A percentile compares a stretch with the other conserved stretches of the same genome.
Conservation (phyloP, 768 basidiomycete species). For the Lactifluus hygrophoroides region DNA sequence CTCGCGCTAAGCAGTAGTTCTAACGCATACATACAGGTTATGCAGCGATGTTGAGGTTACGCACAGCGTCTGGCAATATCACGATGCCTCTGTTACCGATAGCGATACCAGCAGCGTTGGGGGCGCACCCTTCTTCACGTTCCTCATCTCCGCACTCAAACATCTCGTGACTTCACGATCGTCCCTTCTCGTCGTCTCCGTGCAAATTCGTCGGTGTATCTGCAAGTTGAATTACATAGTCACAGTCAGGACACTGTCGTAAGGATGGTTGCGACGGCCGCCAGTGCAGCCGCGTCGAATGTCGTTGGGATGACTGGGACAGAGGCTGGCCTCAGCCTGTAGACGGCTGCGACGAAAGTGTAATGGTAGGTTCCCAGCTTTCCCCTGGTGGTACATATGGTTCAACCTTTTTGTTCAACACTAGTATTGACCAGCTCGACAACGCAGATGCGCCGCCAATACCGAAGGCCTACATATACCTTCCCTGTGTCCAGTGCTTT, state of each 20-base stretch:
- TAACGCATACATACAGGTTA: background rate
- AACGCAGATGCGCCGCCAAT: slow-evolving; percentile 92
- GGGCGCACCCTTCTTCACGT: slow-evolving; percentile 64
- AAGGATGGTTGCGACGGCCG: slow-evolving; percentile 76
- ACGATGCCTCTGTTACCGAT: slow-evolving; percentile 27
- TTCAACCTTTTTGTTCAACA: background rate
- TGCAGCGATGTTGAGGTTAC: slow-evolving; percentile 17
- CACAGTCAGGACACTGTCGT: slow-evolving; percentile 61
- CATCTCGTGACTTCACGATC: slow-evolving; percentile 90
- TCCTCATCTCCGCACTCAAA: slow-evolving; percentile 76
- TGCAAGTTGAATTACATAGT: slow-evolving; percentile 36
- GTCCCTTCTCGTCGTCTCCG: slow-evolving; percentile 62
- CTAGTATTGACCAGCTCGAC: slow-evolving; percentile 94
- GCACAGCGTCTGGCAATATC: slow-evolving; percentile 16
- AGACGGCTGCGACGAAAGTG: slow-evolving; percentile 74
- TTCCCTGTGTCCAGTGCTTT: slow-evolving; percentile 84
- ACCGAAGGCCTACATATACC: slow-evolving; percentile 89
- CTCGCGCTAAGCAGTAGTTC: background rate
- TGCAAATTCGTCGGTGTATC: slow-evolving; percentile 74
- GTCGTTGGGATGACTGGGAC: slow-evolving; percentile 81
- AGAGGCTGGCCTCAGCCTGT: slow-evolving; percentile 60
- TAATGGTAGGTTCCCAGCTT: slow-evolving; percentile 57
- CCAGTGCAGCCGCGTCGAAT: slow-evolving; percentile 74
- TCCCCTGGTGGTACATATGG: background rate
- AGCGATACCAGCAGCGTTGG: slow-evolving; percentile 49